These are phyloP conservation scores for Dactylellina leptospora DNA, from an alignment of 2,329 filamentous ascomycete genomes.

Conservation along the genomic window DNA sequence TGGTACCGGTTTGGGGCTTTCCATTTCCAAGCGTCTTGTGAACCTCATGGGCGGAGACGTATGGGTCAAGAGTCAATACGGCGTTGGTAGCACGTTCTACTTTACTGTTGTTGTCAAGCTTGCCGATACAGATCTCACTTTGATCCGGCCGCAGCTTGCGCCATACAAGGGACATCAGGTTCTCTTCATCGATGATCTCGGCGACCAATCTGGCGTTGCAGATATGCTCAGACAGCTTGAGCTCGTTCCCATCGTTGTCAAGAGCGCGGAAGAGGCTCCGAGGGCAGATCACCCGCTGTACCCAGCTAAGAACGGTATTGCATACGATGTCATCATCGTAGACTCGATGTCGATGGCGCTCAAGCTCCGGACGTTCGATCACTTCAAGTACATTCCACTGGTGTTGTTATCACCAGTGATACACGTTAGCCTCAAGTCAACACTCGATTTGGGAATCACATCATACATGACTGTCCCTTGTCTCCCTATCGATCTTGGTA, in stretches of 20 bases:
- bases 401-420: conserved; percentile 89
- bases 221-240: conserved; percentile 80
- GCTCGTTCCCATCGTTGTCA: conserved; percentile 83
- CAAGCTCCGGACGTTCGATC: conserved; percentile 82
- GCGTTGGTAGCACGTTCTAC: conserved; percentile 91
- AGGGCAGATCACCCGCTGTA: conserved; percentile 65
- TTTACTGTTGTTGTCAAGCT: conserved; percentile 93
- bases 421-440: conserved; percentile 90
- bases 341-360: conserved; percentile 93
- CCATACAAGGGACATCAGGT: conserved; percentile 94
- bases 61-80: conserved; percentile 93
- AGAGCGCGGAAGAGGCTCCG: conserved; percentile 74
- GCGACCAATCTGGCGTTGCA: conserved; percentile 77
- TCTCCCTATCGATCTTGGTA: conserved; percentile 89
- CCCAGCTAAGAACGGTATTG: conserved; percentile 65
- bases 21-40: conserved; percentile 92
- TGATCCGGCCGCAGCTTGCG: conserved; percentile 82
- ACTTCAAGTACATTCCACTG: conserved; percentile 97
- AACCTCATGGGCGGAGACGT: conserved; percentile 96
- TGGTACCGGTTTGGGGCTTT: conserved; percentile 89
- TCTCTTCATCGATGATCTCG: conserved; percentile 90
- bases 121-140: conserved; percentile 78
- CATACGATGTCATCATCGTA: conserved; percentile 94
- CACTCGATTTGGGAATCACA: conserved; percentile 93
- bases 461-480: conserved; percentile 99